Percentiles rank a stretch among this genome's conserved stretches.
phyloP scores from a whole-genome alignment of 228 moss, liverwort and hornwort species.

The Sphagnum magellanicum region DNA sequence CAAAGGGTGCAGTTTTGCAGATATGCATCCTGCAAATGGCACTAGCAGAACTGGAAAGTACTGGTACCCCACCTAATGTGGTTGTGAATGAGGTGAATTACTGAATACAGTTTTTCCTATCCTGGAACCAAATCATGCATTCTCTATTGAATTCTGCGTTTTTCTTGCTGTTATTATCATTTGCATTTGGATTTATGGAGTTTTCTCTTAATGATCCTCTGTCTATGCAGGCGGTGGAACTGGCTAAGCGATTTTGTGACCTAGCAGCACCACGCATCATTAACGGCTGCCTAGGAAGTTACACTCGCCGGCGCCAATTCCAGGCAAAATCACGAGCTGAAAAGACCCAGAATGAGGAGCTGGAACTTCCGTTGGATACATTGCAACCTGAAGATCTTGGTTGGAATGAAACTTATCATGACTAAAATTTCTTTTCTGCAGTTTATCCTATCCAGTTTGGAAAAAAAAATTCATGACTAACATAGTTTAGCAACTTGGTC shows the following conservation, averaged over 20 bases:
- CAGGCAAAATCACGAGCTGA: constrained; percentile 8
- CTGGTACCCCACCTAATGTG: constrained; percentile 36
- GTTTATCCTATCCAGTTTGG: too few relatives aligned
- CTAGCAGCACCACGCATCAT: constrained; percentile 53
- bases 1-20: constrained; percentile 37
- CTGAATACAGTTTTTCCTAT: neutral
- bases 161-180: neutral
- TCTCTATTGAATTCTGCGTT: neutral
- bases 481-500: too few relatives aligned
- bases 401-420: constrained; percentile 32
- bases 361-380: constrained; percentile 23
- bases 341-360: constrained; percentile 18
- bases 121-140: neutral
- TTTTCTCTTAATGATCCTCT: neutral
- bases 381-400: constrained; percentile 44
- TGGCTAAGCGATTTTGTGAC: constrained; percentile 61
- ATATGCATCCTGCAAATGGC: constrained; percentile 65
- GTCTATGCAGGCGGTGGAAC: constrained; percentile 36
- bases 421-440: neutral
- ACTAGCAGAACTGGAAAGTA: constrained; percentile 55
- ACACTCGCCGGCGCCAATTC: constrained; percentile 38
- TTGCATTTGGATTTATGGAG: neutral
- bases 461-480: too few relatives aligned
- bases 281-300: constrained; percentile 62
- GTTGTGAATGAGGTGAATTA: constrained; percentile 48